A percentile compares a stretch with the other conserved stretches of the same genome.
phyloP scores from a whole-genome alignment of 2,329 filamentous ascomycete species.

The Trichoderma lentiforme region DNA sequence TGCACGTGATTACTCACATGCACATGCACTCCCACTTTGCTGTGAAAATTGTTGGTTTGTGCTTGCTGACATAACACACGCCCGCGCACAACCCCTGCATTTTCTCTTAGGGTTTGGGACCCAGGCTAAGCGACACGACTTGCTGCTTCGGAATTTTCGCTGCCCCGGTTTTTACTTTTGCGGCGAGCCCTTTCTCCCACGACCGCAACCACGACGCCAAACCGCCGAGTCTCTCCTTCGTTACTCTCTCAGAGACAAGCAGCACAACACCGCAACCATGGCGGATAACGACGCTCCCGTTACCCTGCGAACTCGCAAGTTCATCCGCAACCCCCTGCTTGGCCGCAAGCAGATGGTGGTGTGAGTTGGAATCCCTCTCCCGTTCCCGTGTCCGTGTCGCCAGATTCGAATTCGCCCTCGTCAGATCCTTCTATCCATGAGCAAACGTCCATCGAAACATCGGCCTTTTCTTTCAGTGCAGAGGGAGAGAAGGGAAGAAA shows the following conservation, averaged over 20 bases:
- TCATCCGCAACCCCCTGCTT: conserved; percentile 99
- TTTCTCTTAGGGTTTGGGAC: conserved; percentile 43
- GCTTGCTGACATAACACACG: background rate
- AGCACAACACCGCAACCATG: conserved; percentile 66
- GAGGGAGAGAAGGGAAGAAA: background rate
- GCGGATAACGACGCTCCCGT: conserved; percentile 76
- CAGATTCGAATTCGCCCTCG: background rate
- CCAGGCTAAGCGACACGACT: conserved; percentile 41
- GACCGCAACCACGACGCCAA: conserved; percentile 29
- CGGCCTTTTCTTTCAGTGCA: background rate
- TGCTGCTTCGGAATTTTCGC: conserved; percentile 36
- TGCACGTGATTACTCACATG: conserved; percentile 6
- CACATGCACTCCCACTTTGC: background rate
- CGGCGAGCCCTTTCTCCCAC: conserved; percentile 32
- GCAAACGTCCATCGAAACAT: background rate
- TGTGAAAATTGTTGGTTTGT: background rate
- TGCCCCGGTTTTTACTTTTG: conserved; percentile 27
- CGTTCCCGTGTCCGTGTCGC: background rate
- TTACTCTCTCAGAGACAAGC: conserved; percentile 33
- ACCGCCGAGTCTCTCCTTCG: conserved; percentile 29
- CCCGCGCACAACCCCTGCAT: conserved; percentile 5
- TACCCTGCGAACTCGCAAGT: conserved; percentile 97
- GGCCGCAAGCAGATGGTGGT: conserved; percentile 99
- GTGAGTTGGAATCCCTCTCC: conserved; percentile 59
- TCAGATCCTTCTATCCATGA: conserved; percentile 1